Base-by-base conservation (phyloP, 805 yeast species). In the Candida boleticola region DNA sequence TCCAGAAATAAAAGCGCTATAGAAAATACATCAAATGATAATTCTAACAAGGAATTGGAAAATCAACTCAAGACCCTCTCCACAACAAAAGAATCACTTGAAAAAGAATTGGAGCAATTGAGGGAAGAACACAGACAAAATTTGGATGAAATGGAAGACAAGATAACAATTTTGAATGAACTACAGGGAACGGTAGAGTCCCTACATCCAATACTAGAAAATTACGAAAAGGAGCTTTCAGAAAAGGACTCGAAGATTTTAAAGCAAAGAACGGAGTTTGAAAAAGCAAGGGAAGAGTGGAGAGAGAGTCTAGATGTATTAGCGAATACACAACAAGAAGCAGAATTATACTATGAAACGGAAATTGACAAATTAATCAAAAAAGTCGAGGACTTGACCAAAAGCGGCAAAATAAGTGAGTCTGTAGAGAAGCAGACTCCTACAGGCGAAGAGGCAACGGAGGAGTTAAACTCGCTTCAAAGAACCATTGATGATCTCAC, bases 221-320 rank as follows among this genome's bases (percentile, higher is more conserved):
- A 71, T n/a, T 68, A 75, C 40, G 77, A 78, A 42, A 51, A 48
- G 17, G 73, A 71, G 45, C 43, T 76, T 37, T 51, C 55, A 1
- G 64, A 67, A 30, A 71, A 66, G 40, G 86, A 82, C 34, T 61
- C 61, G 18, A 73, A 71, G 46, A 55, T 79, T 40, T 50, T 54
- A n/a, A 71, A 67, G 40, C 79, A 73, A 43, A 76, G 73, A 52
- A 53, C 52, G 16, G 74, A 66, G 21, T 72, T 75, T 34, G 84
- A 79, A 39, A 52, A 58, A 13, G 84, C 82, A 35, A 64, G 84
- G 22, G 75, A 72, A 36, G 85, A 82, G 53, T 66, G 84, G 63
- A 57, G 83, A 36, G 78, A 75, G 38, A 80, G 78, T 14, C 69
- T 82, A 37, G 82, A 77, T 44, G 61, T 77, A 34, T 67, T 82